Percentiles rank a stretch among this genome's conserved stretches.
Evolutionary conservation across 108 stramenopile species (phyloP).

Genomic region (Fistulifera pelliculosa): DNA sequence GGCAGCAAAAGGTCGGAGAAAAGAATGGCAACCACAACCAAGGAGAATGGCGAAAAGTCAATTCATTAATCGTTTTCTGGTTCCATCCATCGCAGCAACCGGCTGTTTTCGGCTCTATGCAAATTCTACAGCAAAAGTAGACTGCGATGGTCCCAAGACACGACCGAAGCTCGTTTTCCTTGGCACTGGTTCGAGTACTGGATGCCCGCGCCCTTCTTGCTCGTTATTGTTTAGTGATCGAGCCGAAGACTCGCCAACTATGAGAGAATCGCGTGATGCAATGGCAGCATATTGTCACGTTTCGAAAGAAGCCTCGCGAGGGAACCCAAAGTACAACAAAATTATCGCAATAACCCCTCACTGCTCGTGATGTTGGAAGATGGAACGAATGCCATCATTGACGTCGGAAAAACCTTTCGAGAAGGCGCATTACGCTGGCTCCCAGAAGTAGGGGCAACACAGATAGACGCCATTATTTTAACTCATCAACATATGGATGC

Average conservation of each 20-base stretch:
- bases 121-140: no score
- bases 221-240: constrained; percentile 39
- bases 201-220: constrained; percentile 71
- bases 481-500: constrained; percentile 85
- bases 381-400: constrained; percentile 56
- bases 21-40: no score
- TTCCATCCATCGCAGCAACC: no score
- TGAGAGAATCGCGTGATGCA: constrained; percentile 10
- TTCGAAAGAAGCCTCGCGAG: constrained; percentile 46
- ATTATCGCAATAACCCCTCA: constrained; percentile 79
- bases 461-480: constrained; percentile 66
- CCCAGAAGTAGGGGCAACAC: constrained; percentile 39
- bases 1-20: no score
- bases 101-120: no score
- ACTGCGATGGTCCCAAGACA: background rate
- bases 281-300: constrained; percentile 15
- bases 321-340: constrained; percentile 74
- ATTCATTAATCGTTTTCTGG: no score
- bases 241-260: background rate
- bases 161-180: constrained; percentile 45
- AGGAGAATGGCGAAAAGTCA: no score
- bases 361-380: constrained; percentile 49
- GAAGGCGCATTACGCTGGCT: constrained; percentile 76
- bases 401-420: constrained; percentile 86
- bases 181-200: constrained; percentile 71